Base-by-base conservation (phyloP, 2,329 filamentous ascomycete genomes). In the Chrysoporthe deuterocubensis region DNA sequence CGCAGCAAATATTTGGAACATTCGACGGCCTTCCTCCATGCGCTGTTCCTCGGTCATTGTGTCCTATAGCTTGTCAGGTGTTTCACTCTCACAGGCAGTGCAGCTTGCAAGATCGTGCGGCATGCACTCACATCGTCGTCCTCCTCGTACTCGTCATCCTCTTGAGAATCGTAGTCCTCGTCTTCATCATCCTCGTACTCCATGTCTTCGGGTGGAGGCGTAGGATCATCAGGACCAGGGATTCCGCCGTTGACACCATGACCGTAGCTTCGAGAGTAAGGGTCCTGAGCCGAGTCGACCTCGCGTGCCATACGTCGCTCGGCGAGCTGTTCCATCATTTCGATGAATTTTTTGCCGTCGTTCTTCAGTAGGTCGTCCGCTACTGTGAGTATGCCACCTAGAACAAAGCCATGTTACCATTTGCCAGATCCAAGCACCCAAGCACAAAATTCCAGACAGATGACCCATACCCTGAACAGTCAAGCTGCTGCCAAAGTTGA, bases 281-380 rank as follows among this genome's bases (percentile, higher is more conserved):
- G 84, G 72, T 88, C 84, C 70, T 90, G 89, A 62, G 93, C 92
- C 42, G 58, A 68, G 77, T 97, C 94, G 81, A 96, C 94, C 82
- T 98, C 95, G 73, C 96, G 91, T 76, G 94, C 93, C 95, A 99
- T 97, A 74, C 96, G 89, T 75, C 95, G 92, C 82, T 99, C 96
- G 48, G 96, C 96, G 74, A 99, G 87, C 82, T 98, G 95, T 80
- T 99, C 96, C 96, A 99, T 99, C 96, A 99, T 99, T 79, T 99
- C 96, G 80, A 99, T 99, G 82, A 99, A 99, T 77, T 97, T 97
- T 81, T 97, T 97, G 75, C 96, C 96, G 80, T 99, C 96, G 81
- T 99, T 99, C 81, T 98, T 98, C 71, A 99, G 87, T 72, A 99
- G 86, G 81, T 99, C 96, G 84, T 99, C 96, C 79, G 96, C 96